Percentiles rank a stretch among this genome's conserved stretches.
Evolutionary conservation across 2,329 filamentous ascomycete species (phyloP).

Genomic region (Shiraia bambusicola): DNA sequence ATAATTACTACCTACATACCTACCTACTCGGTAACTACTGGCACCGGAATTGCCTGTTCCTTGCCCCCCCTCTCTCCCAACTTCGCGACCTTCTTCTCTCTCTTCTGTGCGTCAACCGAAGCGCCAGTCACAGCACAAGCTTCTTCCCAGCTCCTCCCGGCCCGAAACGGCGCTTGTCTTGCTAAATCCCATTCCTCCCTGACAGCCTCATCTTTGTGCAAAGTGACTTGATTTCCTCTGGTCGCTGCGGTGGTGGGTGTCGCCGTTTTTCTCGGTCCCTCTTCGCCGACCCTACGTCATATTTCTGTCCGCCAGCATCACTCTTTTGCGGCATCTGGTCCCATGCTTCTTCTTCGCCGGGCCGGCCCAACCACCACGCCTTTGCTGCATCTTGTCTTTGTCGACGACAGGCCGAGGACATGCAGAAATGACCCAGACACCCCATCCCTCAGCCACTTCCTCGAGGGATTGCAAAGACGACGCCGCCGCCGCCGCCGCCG

Average conservation of each 20-base stretch:
- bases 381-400: neutral
- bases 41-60: too few species aligned
- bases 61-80: too few species aligned
- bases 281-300: neutral
- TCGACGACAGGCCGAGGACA: conserved; percentile 1
- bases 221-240: neutral
- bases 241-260: neutral
- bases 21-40: too few species aligned
- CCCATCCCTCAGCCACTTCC: conserved; percentile 4
- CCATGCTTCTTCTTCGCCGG: conserved; percentile 1
- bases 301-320: neutral
- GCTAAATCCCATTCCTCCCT: neutral
- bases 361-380: neutral
- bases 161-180: too few species aligned
- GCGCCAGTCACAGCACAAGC: too few species aligned
- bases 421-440: conserved; percentile 10
- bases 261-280: neutral
- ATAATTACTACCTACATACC: too few species aligned
- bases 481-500: conserved; percentile 9
- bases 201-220: conserved; percentile 3
- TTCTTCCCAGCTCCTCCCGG: too few species aligned
- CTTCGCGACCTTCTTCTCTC: too few species aligned
- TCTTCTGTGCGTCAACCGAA: too few species aligned
- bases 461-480: conserved; percentile 5
- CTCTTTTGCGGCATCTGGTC: too few species aligned